These are phyloP conservation scores for Suhomyces bolitotheri DNA, from an alignment of 1,139 yeast species.

Conservation along the genomic window DNA sequence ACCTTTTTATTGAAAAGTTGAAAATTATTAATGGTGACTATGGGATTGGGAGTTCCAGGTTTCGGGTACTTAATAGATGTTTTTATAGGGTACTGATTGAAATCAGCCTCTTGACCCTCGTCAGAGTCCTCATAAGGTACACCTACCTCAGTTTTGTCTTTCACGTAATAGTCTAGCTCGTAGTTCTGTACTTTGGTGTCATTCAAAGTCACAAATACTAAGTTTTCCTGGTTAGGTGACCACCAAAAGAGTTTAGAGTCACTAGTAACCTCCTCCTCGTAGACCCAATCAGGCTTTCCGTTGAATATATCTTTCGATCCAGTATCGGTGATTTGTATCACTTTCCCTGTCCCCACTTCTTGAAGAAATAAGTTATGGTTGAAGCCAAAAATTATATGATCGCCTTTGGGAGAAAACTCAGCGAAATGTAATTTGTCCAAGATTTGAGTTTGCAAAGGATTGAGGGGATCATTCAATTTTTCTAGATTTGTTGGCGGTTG, in stretches of 20 bases:
- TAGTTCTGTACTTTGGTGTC: conserved; percentile 70
- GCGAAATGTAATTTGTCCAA: conserved; percentile 51
- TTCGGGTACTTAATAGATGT: conserved; percentile 75
- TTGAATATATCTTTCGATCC: conserved; percentile 71
- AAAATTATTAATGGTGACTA: conserved; percentile 49
- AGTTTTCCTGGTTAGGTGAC: conserved; percentile 68
- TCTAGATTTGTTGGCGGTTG: conserved; percentile 16
- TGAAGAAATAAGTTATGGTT: conserved; percentile 63
- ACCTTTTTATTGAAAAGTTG: conserved; percentile 30
- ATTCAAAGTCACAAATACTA: conserved; percentile 67
- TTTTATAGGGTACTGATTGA: conserved; percentile 57
- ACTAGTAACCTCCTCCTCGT: conserved; percentile 85
- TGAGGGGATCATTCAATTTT: conserved; percentile 19
- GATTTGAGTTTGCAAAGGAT: conserved; percentile 9
- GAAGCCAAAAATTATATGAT: conserved; percentile 63
- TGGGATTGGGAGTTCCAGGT: conserved; percentile 79
- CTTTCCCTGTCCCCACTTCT: conserved; percentile 25
- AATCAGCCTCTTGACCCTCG: conserved; percentile 18
- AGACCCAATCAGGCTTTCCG: conserved; percentile 95
- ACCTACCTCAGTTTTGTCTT: conserved; percentile 34
- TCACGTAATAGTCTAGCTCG: conserved; percentile 63
- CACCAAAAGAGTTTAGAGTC: conserved; percentile 79
- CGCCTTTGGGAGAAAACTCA: conserved; percentile 74
- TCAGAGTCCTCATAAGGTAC: conserved; percentile 24
- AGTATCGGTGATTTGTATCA: conserved; percentile 57